Evolutionary conservation across 352 stramenopile genomes (phyloP), one percentile per base, ranked within the genome.

Genomic region (Globisporangium yorkense): DNA sequence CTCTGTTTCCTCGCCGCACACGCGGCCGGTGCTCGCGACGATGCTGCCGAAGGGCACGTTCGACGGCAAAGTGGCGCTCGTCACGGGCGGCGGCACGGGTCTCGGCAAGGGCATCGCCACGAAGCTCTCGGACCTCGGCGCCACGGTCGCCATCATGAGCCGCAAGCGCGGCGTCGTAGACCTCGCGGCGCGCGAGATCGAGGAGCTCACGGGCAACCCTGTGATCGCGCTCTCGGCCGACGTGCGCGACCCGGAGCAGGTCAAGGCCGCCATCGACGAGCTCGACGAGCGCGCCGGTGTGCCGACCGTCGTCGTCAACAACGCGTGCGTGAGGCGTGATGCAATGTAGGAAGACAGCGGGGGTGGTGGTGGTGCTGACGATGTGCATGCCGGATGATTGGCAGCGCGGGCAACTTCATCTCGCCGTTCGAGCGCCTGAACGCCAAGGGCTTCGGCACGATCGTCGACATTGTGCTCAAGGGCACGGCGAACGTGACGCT

Each of bases 401-500:
- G 13, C 48, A 95, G 91, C 3, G 96, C 96, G 1, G 96, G 96
- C 53, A 98, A 98, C 74, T 98, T 98, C 75, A 84, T 98, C 58
- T 90, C 83, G 33, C 83, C 84, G 33, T 97, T 96, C 27, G 84
- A 96, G 63, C 74, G 86, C 10, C 74, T 98, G 40, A 96, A 83
- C 58, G 82, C 89, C 35, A 98, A 98, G 72, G 96, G 88, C 27
- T 98, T 98, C 67, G 87, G 89, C 35, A 99, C 96, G 31, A 97
- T 99, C 20, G 87, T 99, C 64, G 96, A 98, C 50, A 99, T 99
- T 71, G 96, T 93, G 54, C 75, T 95, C 40, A 89, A 92, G 64
- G 85, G 85, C 31, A 90, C 81, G 31, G 82, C 82, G 62, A 93
- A 93, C 63, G 80, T 95, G 54, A 93, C 83, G 57, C 65, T 89